These are phyloP conservation scores for Lachancea meyersii DNA, from an alignment of 805 yeast species.

Conservation along the genomic window DNA sequence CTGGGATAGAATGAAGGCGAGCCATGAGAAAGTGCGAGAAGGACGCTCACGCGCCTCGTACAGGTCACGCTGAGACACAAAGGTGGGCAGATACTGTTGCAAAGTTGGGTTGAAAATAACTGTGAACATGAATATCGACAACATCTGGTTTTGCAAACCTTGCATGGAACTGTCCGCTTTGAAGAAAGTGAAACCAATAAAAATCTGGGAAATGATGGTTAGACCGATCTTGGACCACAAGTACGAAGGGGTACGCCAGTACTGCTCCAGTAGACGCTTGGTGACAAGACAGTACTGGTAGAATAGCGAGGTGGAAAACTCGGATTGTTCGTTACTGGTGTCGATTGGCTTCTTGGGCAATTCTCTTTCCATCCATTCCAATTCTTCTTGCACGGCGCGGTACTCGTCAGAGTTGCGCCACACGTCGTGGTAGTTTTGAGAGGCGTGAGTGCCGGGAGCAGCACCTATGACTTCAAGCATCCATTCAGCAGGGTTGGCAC, in stretches of 20 bases:
- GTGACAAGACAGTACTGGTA: slow-evolving; percentile 43
- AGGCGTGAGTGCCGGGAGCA: slow-evolving; percentile 72
- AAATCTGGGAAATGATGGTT: slow-evolving; percentile 49
- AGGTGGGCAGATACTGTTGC: slow-evolving; percentile 60
- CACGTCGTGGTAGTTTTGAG: slow-evolving; percentile 65
- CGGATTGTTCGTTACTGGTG: slow-evolving; percentile 30
- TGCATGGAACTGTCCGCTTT: slow-evolving; percentile 57
- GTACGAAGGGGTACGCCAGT: slow-evolving; percentile 61
- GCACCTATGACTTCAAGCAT: slow-evolving; percentile 84
- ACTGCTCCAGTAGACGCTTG: slow-evolving; percentile 53
- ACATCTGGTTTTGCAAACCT: slow-evolving; percentile 79
- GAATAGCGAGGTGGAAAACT: slow-evolving; percentile 40
- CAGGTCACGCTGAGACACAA: slow-evolving; percentile 53
- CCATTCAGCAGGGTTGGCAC: slow-evolving; percentile 86
- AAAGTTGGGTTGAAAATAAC: slow-evolving; percentile 50
- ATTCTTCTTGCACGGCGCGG: slow-evolving; percentile 50
- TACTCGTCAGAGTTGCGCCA: slow-evolving; percentile 70
- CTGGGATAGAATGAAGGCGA: slow-evolving; percentile 54
- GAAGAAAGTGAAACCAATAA: slow-evolving; percentile 71
- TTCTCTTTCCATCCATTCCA: slow-evolving; percentile 59
- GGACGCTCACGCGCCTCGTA: slow-evolving; percentile 73
- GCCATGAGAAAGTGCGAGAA: slow-evolving; percentile 64
- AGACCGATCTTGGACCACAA: slow-evolving; percentile 55
- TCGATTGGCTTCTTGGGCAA: slow-evolving; percentile 36
- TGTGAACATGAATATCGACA: slow-evolving; percentile 63